Conservation (phyloP, 352 stramenopile genomes). For the Pythium vanterpoolii region DNA sequence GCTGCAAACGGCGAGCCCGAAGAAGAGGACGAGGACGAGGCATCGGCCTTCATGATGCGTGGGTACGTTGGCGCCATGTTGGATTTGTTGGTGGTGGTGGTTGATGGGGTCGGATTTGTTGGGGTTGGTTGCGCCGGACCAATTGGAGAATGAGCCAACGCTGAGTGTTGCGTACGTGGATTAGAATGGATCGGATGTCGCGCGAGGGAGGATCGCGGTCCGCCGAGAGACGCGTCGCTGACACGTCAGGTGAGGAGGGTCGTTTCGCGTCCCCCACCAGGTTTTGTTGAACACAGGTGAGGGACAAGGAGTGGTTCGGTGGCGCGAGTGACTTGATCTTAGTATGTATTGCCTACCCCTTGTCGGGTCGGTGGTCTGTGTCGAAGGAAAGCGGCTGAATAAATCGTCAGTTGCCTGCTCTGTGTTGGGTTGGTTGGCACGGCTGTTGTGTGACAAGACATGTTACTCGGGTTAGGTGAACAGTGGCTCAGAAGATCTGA, state of each 20-base stretch:
- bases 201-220: background rate
- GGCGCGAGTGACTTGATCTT: slow-evolving; percentile 1
- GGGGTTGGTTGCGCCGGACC: background rate
- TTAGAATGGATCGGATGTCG: background rate
- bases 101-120: background rate
- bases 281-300: background rate
- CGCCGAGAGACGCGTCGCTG: slow-evolving; percentile 5
- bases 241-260: background rate
- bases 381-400: background rate
- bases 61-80: slow-evolving; percentile 7
- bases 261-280: background rate
- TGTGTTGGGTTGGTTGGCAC: background rate
- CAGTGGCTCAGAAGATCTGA: background rate
- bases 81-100: background rate
- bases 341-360: slow-evolving; percentile 6
- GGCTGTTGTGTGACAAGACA: slow-evolving; percentile 16
- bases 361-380: slow-evolving; percentile 7
- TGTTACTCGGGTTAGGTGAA: slow-evolving; percentile 10
- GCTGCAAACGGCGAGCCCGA: background rate
- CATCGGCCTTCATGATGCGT: background rate
- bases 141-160: slow-evolving; percentile 6
- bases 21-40: background rate
- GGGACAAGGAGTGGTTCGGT: background rate
- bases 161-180: background rate
- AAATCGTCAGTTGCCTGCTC: background rate